These are phyloP conservation scores for Colletotrichum simmondsii DNA, from an alignment of 2,329 filamentous ascomycete genomes.

Conservation along the genomic window DNA sequence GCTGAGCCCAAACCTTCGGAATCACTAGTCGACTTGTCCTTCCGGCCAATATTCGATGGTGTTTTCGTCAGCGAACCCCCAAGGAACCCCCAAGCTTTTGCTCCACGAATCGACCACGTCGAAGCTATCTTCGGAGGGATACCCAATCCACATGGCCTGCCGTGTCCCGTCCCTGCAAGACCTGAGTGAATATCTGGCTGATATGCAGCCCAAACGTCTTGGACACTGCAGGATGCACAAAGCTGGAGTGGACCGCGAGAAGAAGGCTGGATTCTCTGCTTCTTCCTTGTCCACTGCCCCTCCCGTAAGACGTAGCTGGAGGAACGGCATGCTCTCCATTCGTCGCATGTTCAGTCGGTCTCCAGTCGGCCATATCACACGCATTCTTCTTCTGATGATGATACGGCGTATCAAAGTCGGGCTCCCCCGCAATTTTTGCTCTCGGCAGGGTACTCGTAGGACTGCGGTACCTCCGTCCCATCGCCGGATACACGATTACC, in stretches of 20 bases:
- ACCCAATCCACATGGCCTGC: slow-evolving; percentile 22
- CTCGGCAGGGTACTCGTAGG: slow-evolving; percentile 11
- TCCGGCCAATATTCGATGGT: slow-evolving; percentile 28
- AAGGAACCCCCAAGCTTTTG: slow-evolving; percentile 15
- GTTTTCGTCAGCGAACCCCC: slow-evolving; percentile 28
- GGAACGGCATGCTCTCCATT: slow-evolving; percentile 14
- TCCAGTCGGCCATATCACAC: slow-evolving; percentile 32
- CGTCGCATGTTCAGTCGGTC: slow-evolving; percentile 7
- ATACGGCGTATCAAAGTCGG: slow-evolving; percentile 17
- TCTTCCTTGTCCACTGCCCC: not conserved
- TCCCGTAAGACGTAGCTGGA: not conserved
- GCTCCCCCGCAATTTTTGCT: slow-evolving; percentile 27
- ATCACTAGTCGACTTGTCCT: slow-evolving; percentile 23
- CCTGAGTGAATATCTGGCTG: slow-evolving; percentile 28
- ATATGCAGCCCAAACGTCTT: slow-evolving; percentile 34
- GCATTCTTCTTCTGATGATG: slow-evolving; percentile 20
- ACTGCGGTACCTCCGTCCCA: slow-evolving; percentile 13
- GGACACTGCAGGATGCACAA: slow-evolving; percentile 26
- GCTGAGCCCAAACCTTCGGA: slow-evolving; percentile 25
- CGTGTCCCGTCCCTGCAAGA: slow-evolving; percentile 21
- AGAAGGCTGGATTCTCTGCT: not conserved
- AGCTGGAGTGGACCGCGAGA: slow-evolving; percentile 8
- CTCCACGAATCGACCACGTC: slow-evolving; percentile 27
- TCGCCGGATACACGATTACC: slow-evolving; percentile 21
- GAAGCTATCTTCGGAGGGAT: slow-evolving; percentile 21